Conservation (phyloP, 257 asterid species). For the Leonotis leonurus region DNA sequence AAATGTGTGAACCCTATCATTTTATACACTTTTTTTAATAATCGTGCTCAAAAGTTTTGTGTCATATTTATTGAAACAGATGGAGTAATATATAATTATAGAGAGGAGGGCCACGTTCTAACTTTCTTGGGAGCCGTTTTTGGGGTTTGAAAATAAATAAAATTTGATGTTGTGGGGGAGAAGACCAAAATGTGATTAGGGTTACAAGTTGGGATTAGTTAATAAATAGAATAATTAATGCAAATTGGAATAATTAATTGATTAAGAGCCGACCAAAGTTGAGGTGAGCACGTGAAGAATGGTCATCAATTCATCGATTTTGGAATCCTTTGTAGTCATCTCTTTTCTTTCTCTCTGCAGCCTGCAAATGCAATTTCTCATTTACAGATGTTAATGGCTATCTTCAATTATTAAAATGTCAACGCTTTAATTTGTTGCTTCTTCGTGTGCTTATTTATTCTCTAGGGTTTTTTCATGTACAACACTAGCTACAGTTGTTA, state of each 20-base stretch:
- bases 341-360: background rate
- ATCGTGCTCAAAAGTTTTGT: no score
- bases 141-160: background rate
- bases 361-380: conserved; percentile 6
- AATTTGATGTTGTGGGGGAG: conserved; percentile 1
- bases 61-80: no score
- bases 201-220: conserved; percentile 24
- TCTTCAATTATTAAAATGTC: conserved; percentile 21
- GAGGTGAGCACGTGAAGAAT: conserved; percentile 43
- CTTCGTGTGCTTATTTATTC: background rate
- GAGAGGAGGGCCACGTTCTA: conserved; percentile 12
- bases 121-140: conserved; percentile 21
- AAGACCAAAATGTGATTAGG: background rate
- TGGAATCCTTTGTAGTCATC: conserved; percentile 15
- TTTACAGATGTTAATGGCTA: conserved; percentile 21
- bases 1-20: no score
- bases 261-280: conserved; percentile 38
- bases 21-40: no score
- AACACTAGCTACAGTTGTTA: no score
- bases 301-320: conserved; percentile 13
- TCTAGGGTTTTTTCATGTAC: conserved; percentile 12
- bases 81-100: no score
- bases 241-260: conserved; percentile 18
- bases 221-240: conserved; percentile 8
- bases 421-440: conserved; percentile 25